A percentile compares a stretch with the other conserved stretches of the same genome.
Evolutionary conservation across 2,329 filamentous ascomycete genomes (phyloP).

Genomic region (Colletotrichum sp.): DNA sequence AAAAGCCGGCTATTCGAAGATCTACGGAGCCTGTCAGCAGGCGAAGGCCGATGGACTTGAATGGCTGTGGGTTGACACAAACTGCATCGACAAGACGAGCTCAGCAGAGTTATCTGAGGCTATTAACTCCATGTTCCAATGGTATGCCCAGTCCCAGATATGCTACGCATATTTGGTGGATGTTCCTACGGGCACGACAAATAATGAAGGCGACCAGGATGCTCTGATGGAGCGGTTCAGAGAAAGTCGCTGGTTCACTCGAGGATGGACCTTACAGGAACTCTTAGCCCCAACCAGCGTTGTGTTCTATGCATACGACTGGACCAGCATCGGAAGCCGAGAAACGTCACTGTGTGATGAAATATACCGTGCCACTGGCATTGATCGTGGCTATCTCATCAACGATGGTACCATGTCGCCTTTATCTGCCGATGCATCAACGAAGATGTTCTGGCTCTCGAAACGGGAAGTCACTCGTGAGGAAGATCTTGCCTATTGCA

Average conservation of each 20-base stretch:
- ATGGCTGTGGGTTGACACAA: constrained; percentile 1
- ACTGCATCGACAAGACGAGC: constrained; percentile 1
- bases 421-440: not conserved
- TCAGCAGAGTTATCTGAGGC: not conserved
- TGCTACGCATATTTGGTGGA: constrained; percentile 20
- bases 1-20: not conserved
- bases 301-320: not conserved
- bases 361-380: not conserved
- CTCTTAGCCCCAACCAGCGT: not conserved
- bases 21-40: not conserved
- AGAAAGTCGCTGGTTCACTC: not conserved
- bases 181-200: constrained; percentile 10
- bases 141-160: not conserved
- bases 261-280: not conserved
- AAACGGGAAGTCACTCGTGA: constrained; percentile 16
- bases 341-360: not conserved
- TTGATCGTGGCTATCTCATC: not conserved
- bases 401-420: not conserved
- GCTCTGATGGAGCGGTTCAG: not conserved
- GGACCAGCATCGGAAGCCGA: not conserved
- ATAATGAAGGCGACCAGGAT: rapidly evolving
- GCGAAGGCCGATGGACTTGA: not conserved
- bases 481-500: constrained; percentile 30
- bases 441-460: not conserved
- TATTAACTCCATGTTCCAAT: constrained; percentile 3